Evolutionary conservation across 176 grass and related monocot genomes (phyloP).

Genomic region (Carex kokanica): DNA sequence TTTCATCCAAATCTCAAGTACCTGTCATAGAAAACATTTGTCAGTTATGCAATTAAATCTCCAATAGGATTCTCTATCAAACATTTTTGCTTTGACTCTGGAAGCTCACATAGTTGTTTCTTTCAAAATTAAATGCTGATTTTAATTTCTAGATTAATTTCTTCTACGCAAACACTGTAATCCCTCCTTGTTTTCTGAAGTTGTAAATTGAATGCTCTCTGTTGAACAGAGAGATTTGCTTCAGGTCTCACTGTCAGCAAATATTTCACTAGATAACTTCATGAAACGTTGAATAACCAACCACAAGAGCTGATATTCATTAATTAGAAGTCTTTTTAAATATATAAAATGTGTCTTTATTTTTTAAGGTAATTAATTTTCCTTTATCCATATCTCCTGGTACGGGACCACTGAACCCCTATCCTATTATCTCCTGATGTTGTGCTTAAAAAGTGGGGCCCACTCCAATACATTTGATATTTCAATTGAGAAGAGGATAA

Average conservation of each 20-base stretch:
- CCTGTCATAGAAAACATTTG: conserved; percentile 2
- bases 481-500: background rate
- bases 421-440: background rate
- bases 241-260: background rate
- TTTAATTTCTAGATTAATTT: background rate
- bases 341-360: background rate
- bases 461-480: background rate
- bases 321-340: background rate
- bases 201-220: background rate
- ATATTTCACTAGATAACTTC: background rate
- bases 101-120: background rate
- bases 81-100: background rate
- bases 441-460: background rate
- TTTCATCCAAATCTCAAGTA: conserved; percentile 29
- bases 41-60: background rate
- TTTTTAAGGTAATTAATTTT: background rate
- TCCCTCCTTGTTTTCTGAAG: background rate
- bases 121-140: background rate
- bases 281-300: background rate
- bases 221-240: background rate
- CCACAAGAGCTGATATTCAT: background rate
- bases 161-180: background rate
- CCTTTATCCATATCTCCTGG: background rate
- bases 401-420: background rate
- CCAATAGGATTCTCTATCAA: background rate